Evolutionary conservation across 2,329 filamentous ascomycete species (phyloP).

Genomic region (Trichocomaceae sp.): DNA sequence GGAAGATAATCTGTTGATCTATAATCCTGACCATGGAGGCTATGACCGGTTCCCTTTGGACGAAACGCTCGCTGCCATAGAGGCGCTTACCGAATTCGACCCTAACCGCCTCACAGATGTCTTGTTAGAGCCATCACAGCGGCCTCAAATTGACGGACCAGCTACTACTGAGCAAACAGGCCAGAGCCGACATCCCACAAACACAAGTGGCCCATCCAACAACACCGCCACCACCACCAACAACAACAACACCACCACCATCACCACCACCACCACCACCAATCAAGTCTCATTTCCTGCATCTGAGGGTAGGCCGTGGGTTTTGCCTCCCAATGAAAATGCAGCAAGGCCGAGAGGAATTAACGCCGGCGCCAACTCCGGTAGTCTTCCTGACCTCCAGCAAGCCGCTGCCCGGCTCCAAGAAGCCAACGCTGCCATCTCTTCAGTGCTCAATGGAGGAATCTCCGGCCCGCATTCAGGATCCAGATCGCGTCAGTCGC

Average conservation of each 20-base stretch:
- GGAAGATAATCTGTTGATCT: too few species aligned
- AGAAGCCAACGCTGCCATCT: constrained; percentile 18
- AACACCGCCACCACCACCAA: neutral
- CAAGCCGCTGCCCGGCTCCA: constrained; percentile 16
- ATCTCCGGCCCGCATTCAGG: constrained; percentile 23
- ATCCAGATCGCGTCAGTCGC: neutral
- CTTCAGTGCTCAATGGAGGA: constrained; percentile 22
- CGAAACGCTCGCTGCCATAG: too few species aligned
- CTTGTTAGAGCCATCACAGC: too few species aligned
- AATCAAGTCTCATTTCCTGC: constrained; percentile 10
- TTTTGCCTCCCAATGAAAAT: constrained; percentile 23
- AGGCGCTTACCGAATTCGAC: too few species aligned
- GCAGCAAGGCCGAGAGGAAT: constrained; percentile 15
- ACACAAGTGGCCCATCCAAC: neutral
- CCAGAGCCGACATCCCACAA: constrained; percentile 2
- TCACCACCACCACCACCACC: neutral
- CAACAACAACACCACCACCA: neutral
- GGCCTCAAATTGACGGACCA: neutral
- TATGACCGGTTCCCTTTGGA: constrained; percentile 23
- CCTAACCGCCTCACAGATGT: too few species aligned
- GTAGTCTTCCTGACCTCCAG: constrained; percentile 11
- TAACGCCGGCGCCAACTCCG: constrained; percentile 6
- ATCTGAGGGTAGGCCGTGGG: constrained; percentile 16
- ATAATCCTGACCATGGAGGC: constrained; percentile 27
- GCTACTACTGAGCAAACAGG: constrained; percentile 4